Base-by-base conservation (phyloP, 352 stramenopile species). In the Plasmopara viticola region DNA sequence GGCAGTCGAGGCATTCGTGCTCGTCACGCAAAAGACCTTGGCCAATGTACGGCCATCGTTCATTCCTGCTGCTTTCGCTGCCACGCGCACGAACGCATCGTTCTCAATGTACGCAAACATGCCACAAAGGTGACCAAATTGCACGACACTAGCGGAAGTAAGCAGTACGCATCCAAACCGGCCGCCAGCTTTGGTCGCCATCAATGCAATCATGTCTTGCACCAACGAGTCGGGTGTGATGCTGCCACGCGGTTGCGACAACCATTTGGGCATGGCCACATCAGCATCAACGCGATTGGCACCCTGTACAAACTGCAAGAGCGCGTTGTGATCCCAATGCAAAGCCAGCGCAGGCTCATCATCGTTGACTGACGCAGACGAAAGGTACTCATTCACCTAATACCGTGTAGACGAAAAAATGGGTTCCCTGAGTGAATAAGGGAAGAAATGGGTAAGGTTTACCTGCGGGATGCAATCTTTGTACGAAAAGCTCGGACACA, bases 21-120 rank as follows among this genome's bases (percentile, higher is more conserved):
- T 62, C 4, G 65, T 68, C 42, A 74, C 18, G 41, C 58, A 74
- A 35, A 70, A 74, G 15, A 68, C 55, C 48, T 64, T 70, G 56
- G 65, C 65, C 39, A 74, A 44, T 41, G 65, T 60, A 15, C 41
- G 25, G n/a, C 56, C 56, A 42, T 62, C 52, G 13, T 38, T 47
- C 1, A 66, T 48, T 0, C 49, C 44, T 9, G 65, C 61, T 3
- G 53, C 51, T 1, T 66, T 60, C 0, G 60, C 61, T 12, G 62
- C 65, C 20, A 51, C 48, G n/a, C 58, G 62, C 48, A 70, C 51
- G 48, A 74, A 74, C 40, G 54, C 51, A 54, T 74, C 58, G 58
- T 68, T 74, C 48, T 74, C 65, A 18, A 74, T 65, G 61, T 68
- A 67, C 10, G 61, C 65, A 34, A 74, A 68, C 61, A 74, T 69